Evolutionary conservation across 257 asterid species (phyloP), one percentile per base, ranked within the genome.

Genomic region (Handroanthus guayacan): DNA sequence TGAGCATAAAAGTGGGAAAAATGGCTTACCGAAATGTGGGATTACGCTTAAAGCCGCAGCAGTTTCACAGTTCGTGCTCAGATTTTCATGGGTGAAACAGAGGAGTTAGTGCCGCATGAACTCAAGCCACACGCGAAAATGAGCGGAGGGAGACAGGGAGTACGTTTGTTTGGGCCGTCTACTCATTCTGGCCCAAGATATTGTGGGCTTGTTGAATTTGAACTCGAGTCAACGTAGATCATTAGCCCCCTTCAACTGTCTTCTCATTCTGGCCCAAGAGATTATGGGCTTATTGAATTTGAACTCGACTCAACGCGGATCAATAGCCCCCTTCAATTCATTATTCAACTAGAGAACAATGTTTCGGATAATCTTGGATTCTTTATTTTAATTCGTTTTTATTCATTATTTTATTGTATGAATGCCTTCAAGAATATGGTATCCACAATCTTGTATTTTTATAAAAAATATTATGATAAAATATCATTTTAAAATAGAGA

Each of bases 21-120:
- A n/a, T 31, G 17, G 54, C 45, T 62, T 38, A 61, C 45, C 62
- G 47, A 48, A 62, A 13, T 14, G 31, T 1, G 16, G 70, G 9
- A 18, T 47, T 69, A 45, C 62, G 25, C 25, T 14, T 43, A 0
- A 5, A 12, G 9, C 56, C 60, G 69, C 69, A n/a, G 78, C 62
- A 31, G 50, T 67, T 57, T 52, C 34, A 16, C 69, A 71, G 68
- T 43, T 14, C 71, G 72, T 60, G 9, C 3, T 58, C 43, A 62
- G 48, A 13, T 62, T 62, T 38, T 37, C 20, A 2, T 37, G 36
- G 17, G 68, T 2, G 48, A 37, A 36, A 39, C 51, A 8, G 31
- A 39, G 31, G 12, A 63, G 31, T 7, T 37, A 6, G 47, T 14
- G 41, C 36, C 25, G n/a, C n/a, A 25, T 5, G n/a, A 16, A 51